Base-by-base conservation (phyloP, 1,139 yeast species). In the Taphrina sp. region DNA sequence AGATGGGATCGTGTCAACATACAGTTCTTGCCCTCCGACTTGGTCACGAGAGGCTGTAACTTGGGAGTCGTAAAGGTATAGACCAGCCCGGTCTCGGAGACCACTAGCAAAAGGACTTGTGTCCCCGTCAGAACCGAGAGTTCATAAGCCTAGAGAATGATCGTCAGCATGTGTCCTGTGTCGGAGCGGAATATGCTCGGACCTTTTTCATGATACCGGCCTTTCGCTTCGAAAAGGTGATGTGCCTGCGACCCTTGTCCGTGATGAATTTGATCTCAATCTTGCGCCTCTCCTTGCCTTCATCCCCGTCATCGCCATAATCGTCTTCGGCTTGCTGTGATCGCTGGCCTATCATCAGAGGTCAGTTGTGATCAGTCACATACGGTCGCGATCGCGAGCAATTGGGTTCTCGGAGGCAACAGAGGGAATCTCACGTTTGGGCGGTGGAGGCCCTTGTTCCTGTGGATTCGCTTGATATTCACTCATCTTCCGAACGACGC, bases 1-100 rank as follows among this genome's bases (percentile, higher is more conserved):
- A n/a, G n/a, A n/a, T n/a, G n/a, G n/a, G n/a, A n/a, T n/a, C n/a
- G n/a, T n/a, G n/a, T 23, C 10, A n/a, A 17, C 54, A 14, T 39
- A 49, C 54, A 78, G 70, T 89, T 89, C 72, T 92, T 90, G 63
- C 98, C 98, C 73, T 92, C 98, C 43, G 95, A 84, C 71, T 92
- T 90, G 34, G 97, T 92, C 57, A 92, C 98, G 65, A 92, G 79
- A 12, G 98, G 98, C 72, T 94, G 98, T 67, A 92, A 80, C 71
- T 92, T 92, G 58, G 98, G 98, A 5, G 98, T 94, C 55, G 97
- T 90, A 70, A 92, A 92, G n/a, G 98, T 92, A 72, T 92, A 94
- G 60, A 92, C 98, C 62, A 92, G 81, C 5, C 98, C 98, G 19
- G 98, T 92, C 72, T 92, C 98, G 54, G 95, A 85, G 38, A 92